Evolutionary conservation across 129 eudicot species (phyloP), one percentile per base, ranked within the genome.

Genomic region (Escallonia rubra): DNA sequence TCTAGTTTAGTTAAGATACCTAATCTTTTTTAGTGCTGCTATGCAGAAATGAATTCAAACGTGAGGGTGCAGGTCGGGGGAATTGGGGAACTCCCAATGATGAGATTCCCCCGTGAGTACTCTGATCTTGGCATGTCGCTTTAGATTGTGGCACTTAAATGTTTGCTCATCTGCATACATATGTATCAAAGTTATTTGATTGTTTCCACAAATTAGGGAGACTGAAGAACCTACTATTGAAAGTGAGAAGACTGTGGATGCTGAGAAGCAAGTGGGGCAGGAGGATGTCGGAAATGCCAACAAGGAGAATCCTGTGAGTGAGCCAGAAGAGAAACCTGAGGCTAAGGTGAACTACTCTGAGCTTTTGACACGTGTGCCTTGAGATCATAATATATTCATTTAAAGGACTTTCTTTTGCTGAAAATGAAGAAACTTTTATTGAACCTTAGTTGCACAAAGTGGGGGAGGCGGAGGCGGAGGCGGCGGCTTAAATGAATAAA

Each of bases 41-140:
- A 10, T 74, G 15, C 67, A 91, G 97, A 68, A 79, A 61, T 61
- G 97, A 88, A 61, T 45, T 70, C 65, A 91, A 91, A 54, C 88
- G 94, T 72, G 96, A 91, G 38, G 97, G 97, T 34, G 79, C 90
- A 72, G 97, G 96, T 44, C 96, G 85, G 64, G 96, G 94, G 13
- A 91, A 91, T 61, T 85, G 97, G 96, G 97, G 96, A 59, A 70
- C 97, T 14, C 74, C 87, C n/a, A 70, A 74, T 48, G 96, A 87
- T 74, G 93, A 82, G 23, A 78, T 84, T 53, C 58, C 79, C 3
- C 80, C 49, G 97, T 90, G 80, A 78, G 91, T 63, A 41, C 46
- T 48, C 14, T 2, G 3, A 16, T 57, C 63, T 42, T 6, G 4
- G 10, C 15, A 34, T 50, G 10, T 4, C 5, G 3, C 34, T 41